Conservation (phyloP, 2,329 filamentous ascomycete genomes). For the Alternaria viburni region DNA sequence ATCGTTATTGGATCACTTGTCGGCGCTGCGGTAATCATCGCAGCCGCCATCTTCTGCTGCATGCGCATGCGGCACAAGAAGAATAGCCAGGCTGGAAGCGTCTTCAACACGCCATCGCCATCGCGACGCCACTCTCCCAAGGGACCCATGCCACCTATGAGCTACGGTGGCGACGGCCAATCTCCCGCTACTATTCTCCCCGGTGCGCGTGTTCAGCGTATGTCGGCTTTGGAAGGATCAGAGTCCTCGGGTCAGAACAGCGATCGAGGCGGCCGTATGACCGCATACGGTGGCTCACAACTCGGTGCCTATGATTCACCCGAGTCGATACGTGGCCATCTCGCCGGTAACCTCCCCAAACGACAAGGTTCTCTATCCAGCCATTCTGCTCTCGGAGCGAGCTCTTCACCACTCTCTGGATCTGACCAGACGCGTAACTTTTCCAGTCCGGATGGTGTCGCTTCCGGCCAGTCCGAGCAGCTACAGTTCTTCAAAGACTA, state of each 20-base stretch:
- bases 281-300: conserved; percentile 30
- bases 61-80: conserved; percentile 62
- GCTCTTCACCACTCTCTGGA: conserved; percentile 70
- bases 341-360: conserved; percentile 59
- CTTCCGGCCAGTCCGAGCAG: conserved; percentile 93
- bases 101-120: conserved; percentile 90
- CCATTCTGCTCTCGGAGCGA: conserved; percentile 72
- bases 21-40: conserved; percentile 72
- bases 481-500: conserved; percentile 98
- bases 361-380: conserved; percentile 90
- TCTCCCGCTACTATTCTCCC: conserved; percentile 65
- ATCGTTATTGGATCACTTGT: conserved; percentile 82
- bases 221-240: conserved; percentile 88
- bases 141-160: conserved; percentile 49
- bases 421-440: conserved; percentile 64
- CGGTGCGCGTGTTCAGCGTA: conserved; percentile 88
- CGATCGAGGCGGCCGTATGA: conserved; percentile 33
- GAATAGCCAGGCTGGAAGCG: conserved; percentile 70
- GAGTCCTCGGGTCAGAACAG: conserved; percentile 60
- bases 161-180: conserved; percentile 49
- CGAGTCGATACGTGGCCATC: conserved; percentile 62
- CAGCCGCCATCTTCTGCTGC: conserved; percentile 66
- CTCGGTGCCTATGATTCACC: conserved; percentile 64
- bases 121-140: conserved; percentile 48
- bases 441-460: conserved; percentile 82